A percentile compares a stretch with the other conserved stretches of the same genome.
phyloP scores from a whole-genome alignment of 306 rosid genomes.

The Malus domestica region ASM211411v1 NC_041803.1:12833501-12834000 shows the following conservation, averaged over 20 bases:
- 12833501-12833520: neutral
- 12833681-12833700: neutral
- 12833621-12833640: neutral
- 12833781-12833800: neutral
- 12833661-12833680: neutral
- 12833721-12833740: neutral
- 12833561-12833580: neutral
- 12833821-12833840: neutral
- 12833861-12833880: neutral
- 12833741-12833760: neutral
- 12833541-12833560: no score
- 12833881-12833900: neutral
- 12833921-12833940: conserved; percentile 72
- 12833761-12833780: neutral
- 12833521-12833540: neutral
- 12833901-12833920: conserved; percentile 2
- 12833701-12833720: neutral
- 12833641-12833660: neutral
- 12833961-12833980: conserved; percentile 66
- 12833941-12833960: conserved; percentile 77
- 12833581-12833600: neutral
- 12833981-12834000: conserved; percentile 51
- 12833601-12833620: neutral
- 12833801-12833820: neutral
- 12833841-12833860: neutral